Base-by-base conservation (phyloP, 768 basidiomycete genomes). In the Leccinum imitatum region DNA sequence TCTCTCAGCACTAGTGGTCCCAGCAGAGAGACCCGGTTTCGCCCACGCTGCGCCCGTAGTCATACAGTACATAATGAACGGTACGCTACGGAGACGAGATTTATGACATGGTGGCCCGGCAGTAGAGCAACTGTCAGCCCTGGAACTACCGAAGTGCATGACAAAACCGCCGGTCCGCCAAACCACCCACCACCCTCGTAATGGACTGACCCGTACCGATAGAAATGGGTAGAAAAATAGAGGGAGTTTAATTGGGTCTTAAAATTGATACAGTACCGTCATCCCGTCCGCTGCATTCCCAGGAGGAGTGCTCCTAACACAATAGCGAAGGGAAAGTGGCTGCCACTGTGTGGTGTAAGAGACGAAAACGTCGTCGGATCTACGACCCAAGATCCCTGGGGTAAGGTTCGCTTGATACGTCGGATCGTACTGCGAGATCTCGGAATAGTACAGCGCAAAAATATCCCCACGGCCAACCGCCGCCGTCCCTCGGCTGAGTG, bases 131-230 rank as follows among this genome's bases (percentile, higher is more conserved):
- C 33, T 31, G 30, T 31, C 48, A 50, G 46, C 60, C 60, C 65
- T 67, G 57, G 46, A 50, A 50, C 27, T 17, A 30, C 31, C 60
- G 56, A 55, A 8, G n/a, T 56, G 39, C 33, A 47, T 54, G 61
- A 60, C 69, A 54, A 67, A 56, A 62, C 59, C 31, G 7, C 57
- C 65, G 60, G 63, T n/a, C 58, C 66, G 63, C 68, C 53, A 63
- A 58, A 56, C 47, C 48, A 55, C 11, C 33, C 35, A 44, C 41
- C 19, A 5, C 55, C 59, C 60, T 60, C 68, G 65, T 68, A 65
- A 68, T 65, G 65, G 60, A 56, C 64, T 52, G 30, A 31, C 30
- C 30, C 30, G 30, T 31, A 65, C 56, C 61, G 59, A 30, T 17
- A 15, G 11, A 31, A 61, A 60, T 37, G 67, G 62, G 53, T 65